phyloP scores from a whole-genome alignment of 2,329 filamentous ascomycete genomes.

The Botryotinia globosa region DNA sequence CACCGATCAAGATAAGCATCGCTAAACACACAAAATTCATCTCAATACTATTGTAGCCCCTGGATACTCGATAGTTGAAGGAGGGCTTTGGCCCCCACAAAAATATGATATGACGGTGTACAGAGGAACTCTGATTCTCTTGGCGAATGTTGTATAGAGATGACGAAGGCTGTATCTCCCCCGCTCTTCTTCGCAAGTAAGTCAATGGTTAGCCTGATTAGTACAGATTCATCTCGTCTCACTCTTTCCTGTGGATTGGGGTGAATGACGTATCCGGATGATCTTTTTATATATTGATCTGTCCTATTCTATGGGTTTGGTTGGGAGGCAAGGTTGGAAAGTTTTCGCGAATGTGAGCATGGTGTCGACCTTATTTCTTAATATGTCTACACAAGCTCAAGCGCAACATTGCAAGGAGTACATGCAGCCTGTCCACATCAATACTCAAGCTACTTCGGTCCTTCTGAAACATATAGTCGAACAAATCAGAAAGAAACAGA shows the following conservation, averaged over 20 bases:
- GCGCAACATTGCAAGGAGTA: background rate
- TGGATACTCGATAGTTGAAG: slow-evolving; percentile 8
- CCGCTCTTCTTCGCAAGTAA: slow-evolving; percentile 6
- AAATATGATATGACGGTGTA: slow-evolving; percentile 17
- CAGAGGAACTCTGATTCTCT: background rate
- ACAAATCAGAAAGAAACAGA: background rate
- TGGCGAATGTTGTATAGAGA: background rate
- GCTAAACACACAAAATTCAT: background rate
- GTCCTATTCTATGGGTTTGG: background rate
- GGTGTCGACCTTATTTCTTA: background rate
- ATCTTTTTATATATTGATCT: slow-evolving; percentile 8
- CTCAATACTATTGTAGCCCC: slow-evolving; percentile 7
- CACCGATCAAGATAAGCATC: slow-evolving; percentile 22
- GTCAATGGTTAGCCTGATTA: slow-evolving; percentile 5
- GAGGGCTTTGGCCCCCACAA: background rate
- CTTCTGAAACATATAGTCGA: background rate
- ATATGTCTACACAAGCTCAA: background rate
- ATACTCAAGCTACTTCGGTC: background rate
- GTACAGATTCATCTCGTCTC: background rate
- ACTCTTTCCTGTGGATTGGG: background rate
- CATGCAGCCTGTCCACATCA: background rate
- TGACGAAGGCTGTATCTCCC: background rate
- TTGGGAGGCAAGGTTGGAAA: slow-evolving; percentile 7
- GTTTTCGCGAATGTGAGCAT: background rate
- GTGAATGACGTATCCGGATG: slow-evolving; percentile 7